Base-by-base conservation (phyloP, 441 rosid genomes). In the Omphalea diandra region DNA sequence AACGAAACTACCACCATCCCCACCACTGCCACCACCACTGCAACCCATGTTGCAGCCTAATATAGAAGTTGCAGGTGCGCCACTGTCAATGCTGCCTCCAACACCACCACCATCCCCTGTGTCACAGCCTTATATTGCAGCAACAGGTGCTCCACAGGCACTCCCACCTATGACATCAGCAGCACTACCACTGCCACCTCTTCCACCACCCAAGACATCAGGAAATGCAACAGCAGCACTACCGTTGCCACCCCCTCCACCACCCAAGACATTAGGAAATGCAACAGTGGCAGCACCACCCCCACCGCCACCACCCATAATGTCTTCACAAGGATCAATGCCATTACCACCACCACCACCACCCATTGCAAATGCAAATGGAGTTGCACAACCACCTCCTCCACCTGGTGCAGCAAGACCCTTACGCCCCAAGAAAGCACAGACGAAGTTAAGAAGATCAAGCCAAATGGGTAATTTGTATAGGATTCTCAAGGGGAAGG, bases 391-490 rank as follows among this genome's bases (percentile, higher is more conserved):
- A 32, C 93, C 94, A 4, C 87, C 90, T 2, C 91, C 85, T 65
- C 88, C 90, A 41, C 85, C 79, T 55, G 77, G 83, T 64, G 79
- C 79, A 32, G 84, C 75, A 62, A 87, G 75, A 75, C 76, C 83
- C 65, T 79, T 91, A 69, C 81, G 89, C 2, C 84, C 94, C 67
- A 88, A 83, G 86, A 90, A 88, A 82, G 83, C 86, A 65, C 73
- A 72, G 38, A 88, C 90, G 31, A 94, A 87, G 72, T 73, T 94
- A 75, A 94, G 87, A 82, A 82, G 97, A 73, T 94, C 97, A 63
- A 87, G 80, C 64, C 90, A 90, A 29, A 74, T 87, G 79, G 85
- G 97, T 2, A 87, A 75, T 62, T 73, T 94, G 49, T 88, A 91
- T 54, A 73, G 96, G 74, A 56, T 77, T 68, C 89, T 91, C n/a